These are phyloP conservation scores for Metschnikowia chrysomelidarum DNA, from an alignment of 805 yeast genomes.

Conservation along the genomic window DNA sequence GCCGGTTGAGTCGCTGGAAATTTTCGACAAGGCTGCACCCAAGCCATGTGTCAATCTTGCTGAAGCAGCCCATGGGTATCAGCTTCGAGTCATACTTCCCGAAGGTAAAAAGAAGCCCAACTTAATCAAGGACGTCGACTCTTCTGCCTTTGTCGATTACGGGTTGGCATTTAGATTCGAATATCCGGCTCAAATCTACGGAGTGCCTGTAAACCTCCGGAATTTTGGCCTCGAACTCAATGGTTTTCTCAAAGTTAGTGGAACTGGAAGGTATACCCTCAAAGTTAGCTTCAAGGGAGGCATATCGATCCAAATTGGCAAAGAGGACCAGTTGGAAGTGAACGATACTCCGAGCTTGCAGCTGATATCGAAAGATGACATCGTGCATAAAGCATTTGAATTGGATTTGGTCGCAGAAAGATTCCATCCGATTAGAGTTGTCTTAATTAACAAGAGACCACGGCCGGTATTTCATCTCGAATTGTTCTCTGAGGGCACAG, in stretches of 20 bases:
- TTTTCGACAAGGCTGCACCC: too few species aligned
- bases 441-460: constrained; percentile 1
- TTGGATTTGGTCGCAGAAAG: background rate
- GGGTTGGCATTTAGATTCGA: background rate
- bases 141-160: background rate
- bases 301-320: constrained; percentile 1
- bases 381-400: background rate
- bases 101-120: background rate
- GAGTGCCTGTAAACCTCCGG: constrained; percentile 2
- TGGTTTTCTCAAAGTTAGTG: constrained; percentile 1
- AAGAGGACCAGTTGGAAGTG: background rate
- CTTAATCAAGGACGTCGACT: background rate
- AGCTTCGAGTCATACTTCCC: background rate
- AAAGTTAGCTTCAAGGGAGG: constrained; percentile 2
- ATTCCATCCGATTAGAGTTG: constrained; percentile 1
- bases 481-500: background rate
- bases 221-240: constrained; percentile 2
- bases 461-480: background rate
- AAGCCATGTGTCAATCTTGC: too few species aligned
- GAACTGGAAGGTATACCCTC: constrained; percentile 1
- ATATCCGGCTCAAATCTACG: background rate
- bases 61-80: background rate
- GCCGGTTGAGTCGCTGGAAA: too few species aligned
- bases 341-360: background rate
- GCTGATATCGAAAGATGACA: background rate